These are phyloP conservation scores for Penstemon davidsonii DNA, from an alignment of 257 asterid genomes.

Conservation along the genomic window DNA sequence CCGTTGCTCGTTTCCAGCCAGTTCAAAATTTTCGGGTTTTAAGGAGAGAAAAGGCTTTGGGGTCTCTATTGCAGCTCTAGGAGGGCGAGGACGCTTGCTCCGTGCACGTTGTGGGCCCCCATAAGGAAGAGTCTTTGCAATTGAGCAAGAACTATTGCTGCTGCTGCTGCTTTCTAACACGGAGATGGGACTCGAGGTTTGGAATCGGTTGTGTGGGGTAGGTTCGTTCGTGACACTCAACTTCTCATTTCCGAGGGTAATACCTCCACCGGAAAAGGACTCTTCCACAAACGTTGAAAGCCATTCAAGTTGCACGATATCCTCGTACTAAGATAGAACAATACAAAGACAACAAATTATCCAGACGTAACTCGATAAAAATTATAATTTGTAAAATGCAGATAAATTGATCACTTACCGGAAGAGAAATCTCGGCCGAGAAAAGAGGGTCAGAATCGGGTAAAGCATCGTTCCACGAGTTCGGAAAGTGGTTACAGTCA, in stretches of 20 bases:
- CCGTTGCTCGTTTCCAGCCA: too few species aligned
- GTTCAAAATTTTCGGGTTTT: too few species aligned
- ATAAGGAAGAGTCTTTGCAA: constrained; percentile 43
- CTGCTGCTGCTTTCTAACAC: constrained; percentile 70
- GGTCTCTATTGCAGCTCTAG: constrained; percentile 44
- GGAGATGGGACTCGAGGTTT: constrained; percentile 70
- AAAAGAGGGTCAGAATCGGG: constrained; percentile 57
- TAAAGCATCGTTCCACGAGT: constrained; percentile 66
- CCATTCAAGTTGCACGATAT: constrained; percentile 70
- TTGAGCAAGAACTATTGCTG: constrained; percentile 55
- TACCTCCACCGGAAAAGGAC: constrained; percentile 62
- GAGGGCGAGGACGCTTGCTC: constrained; percentile 88
- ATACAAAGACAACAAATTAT: neutral
- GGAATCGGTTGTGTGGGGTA: constrained; percentile 42
- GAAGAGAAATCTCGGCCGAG: constrained; percentile 82
- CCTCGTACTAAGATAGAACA: constrained; percentile 61
- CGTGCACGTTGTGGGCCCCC: constrained; percentile 84
- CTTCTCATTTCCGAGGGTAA: constrained; percentile 55
- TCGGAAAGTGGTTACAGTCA: constrained; percentile 57
- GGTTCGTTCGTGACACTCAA: constrained; percentile 31
- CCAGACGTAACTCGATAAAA: too few species aligned
- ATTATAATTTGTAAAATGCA: too few species aligned
- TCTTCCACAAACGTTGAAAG: constrained; percentile 82
- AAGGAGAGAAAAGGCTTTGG: constrained; percentile 34
- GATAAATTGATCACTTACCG: constrained; percentile 47